Evolutionary conservation across 2,329 filamentous ascomycete species (phyloP).

Genomic region (Talaromyces verruculosus): DNA sequence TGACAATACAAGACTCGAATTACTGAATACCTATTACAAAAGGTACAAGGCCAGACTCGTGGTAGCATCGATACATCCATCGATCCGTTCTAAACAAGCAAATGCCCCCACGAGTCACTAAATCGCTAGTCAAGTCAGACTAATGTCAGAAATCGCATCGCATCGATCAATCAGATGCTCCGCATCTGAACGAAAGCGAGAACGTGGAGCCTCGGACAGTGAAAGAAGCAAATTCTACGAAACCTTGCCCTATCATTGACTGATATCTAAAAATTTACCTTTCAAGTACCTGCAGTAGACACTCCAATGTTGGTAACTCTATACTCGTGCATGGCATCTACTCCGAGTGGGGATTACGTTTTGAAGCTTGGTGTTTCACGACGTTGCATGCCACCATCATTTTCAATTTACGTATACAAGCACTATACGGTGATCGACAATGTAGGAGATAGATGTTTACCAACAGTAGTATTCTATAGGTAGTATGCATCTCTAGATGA

Average conservation of each 20-base stretch:
- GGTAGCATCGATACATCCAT: background rate
- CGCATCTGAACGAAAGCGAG: background rate
- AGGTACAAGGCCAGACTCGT: background rate
- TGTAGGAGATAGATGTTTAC: background rate
- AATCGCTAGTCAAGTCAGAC: background rate
- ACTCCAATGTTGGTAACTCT: background rate
- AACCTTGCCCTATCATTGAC: background rate
- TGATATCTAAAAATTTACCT: background rate
- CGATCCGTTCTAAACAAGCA: background rate
- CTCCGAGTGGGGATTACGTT: background rate
- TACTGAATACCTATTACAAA: background rate
- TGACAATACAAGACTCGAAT: no score
- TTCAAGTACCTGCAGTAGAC: background rate
- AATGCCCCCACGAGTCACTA: conserved; percentile 2
- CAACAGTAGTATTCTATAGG: background rate
- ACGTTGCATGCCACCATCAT: conserved; percentile 3
- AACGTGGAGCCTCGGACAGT: background rate
- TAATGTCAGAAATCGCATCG: background rate
- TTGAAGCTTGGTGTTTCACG: background rate
- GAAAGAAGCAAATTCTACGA: background rate
- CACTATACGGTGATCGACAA: background rate
- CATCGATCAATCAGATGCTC: background rate
- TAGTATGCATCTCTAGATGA: background rate
- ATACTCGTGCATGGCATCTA: background rate
- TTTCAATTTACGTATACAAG: background rate